Conservation (phyloP, 139 green algal genomes). For the Penium margaritaceum region DNA sequence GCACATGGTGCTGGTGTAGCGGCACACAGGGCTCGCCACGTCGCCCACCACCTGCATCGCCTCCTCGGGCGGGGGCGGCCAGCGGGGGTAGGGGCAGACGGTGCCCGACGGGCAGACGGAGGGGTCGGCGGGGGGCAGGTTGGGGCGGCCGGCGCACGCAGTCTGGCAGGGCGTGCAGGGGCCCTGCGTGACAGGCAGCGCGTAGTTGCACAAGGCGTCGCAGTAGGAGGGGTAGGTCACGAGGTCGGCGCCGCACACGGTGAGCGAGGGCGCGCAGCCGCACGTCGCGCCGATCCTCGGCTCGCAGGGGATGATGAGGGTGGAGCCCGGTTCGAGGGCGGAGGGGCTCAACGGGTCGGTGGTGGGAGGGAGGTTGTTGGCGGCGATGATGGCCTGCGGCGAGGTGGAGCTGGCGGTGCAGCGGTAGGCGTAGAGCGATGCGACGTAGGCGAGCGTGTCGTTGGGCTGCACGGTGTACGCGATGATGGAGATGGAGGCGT, state of each 20-base stretch:
- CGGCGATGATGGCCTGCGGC: neutral
- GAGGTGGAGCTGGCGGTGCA: conserved; percentile 2
- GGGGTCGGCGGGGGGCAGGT: neutral
- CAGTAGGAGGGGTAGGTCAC: conserved; percentile 23
- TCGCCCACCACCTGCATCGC: no score
- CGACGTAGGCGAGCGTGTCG: conserved; percentile 18
- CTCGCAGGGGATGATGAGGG: conserved; percentile 4
- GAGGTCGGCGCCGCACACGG: conserved; percentile 15
- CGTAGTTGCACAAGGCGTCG: conserved; percentile 28
- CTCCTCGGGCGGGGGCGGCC: neutral
- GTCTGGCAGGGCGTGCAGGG: conserved; percentile 9
- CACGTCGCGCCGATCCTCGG: neutral
- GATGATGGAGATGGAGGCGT: neutral
- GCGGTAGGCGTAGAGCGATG: neutral
- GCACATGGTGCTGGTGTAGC: no score
- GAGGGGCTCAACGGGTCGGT: neutral
- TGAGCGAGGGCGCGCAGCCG: conserved; percentile 8
- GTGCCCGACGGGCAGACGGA: no score
- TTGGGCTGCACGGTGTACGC: conserved; percentile 1
- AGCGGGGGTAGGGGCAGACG: conserved; percentile 5
- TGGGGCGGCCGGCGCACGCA: neutral
- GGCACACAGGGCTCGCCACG: no score
- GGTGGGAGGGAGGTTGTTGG: neutral
- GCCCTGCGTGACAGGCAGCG: neutral
- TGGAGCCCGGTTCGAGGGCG: neutral